Conservation (phyloP, 306 rosid species). For the Oemleria cerasiformis region DNA sequence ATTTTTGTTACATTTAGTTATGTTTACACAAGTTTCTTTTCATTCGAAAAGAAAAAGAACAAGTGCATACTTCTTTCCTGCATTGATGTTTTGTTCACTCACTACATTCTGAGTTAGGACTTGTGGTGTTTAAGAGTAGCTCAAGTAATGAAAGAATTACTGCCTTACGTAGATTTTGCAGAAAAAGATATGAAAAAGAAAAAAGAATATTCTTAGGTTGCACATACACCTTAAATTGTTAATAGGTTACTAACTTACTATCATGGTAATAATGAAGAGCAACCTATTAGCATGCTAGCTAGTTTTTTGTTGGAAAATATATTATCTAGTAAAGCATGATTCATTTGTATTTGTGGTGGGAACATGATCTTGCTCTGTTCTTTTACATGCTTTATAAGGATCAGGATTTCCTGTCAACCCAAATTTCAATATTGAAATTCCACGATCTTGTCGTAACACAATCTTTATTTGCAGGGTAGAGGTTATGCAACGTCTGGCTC, state of each 20-base stretch:
- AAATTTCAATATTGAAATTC: background rate
- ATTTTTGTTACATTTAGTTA: slow-evolving; percentile 7
- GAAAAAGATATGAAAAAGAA: background rate
- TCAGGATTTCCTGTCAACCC: slow-evolving; percentile 12
- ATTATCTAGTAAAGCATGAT: background rate
- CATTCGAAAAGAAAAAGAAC: background rate
- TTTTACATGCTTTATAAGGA: slow-evolving; percentile 1
- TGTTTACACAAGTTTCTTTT: background rate
- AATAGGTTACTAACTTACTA: background rate
- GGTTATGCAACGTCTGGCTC: slow-evolving; percentile 90
- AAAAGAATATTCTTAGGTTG: background rate
- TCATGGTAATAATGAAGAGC: background rate
- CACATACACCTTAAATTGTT: background rate
- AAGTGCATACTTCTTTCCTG: background rate
- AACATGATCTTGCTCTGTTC: slow-evolving; percentile 7
- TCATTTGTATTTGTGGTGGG: background rate
- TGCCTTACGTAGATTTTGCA: background rate
- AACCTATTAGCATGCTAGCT: slow-evolving; percentile 1
- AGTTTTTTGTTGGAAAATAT: background rate
- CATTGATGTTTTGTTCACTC: background rate
- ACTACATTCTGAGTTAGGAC: background rate
- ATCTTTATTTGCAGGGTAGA: slow-evolving; percentile 65
- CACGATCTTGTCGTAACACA: slow-evolving; percentile 16
- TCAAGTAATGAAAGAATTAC: background rate
- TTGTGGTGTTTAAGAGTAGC: background rate